Conservation (phyloP, 2,329 filamentous ascomycete genomes). For the Pseudogymnoascus verrucosus region DNA sequence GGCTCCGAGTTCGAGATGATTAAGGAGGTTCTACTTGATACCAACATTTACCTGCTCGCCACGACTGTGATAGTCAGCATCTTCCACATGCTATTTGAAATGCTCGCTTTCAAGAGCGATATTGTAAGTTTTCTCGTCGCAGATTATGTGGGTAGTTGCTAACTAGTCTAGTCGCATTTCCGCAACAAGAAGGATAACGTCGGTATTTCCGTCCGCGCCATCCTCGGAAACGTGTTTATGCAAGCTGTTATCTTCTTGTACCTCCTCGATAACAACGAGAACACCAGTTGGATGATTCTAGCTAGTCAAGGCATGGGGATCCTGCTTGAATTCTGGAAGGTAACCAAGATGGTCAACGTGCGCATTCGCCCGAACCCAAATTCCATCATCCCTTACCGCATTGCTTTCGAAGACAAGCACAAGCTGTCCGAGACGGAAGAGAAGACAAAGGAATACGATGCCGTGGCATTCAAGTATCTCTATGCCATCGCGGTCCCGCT, state of each 20-base stretch:
- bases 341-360: constrained; percentile 91
- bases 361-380: constrained; percentile 64
- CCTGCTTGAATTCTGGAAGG: constrained; percentile 79
- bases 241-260: constrained; percentile 93
- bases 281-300: constrained; percentile 98
- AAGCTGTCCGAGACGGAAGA: constrained; percentile 90
- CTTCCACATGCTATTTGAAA: constrained; percentile 90
- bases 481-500: constrained; percentile 88
- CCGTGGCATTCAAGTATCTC: constrained; percentile 95
- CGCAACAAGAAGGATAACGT: constrained; percentile 99
- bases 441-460: constrained; percentile 97
- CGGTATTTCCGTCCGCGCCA: constrained; percentile 90
- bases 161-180: constrained; percentile 60
- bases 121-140: constrained; percentile 48
- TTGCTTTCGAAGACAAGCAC: constrained; percentile 94
- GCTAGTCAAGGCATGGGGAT: constrained; percentile 68
- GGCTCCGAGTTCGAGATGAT: constrained; percentile 94
- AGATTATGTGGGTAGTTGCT: background rate
- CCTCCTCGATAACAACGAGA: constrained; percentile 92
- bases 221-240: constrained; percentile 97
- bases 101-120: constrained; percentile 92
- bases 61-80: constrained; percentile 80
- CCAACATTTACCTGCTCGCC: constrained; percentile 81
- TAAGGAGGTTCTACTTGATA: constrained; percentile 91
- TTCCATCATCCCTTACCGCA: constrained; percentile 67